Percentiles rank a stretch among this genome's conserved stretches.
These are phyloP conservation scores for Globisporangium irregulare DNA, from an alignment of 352 stramenopile genomes.

Conservation along the genomic window DNA sequence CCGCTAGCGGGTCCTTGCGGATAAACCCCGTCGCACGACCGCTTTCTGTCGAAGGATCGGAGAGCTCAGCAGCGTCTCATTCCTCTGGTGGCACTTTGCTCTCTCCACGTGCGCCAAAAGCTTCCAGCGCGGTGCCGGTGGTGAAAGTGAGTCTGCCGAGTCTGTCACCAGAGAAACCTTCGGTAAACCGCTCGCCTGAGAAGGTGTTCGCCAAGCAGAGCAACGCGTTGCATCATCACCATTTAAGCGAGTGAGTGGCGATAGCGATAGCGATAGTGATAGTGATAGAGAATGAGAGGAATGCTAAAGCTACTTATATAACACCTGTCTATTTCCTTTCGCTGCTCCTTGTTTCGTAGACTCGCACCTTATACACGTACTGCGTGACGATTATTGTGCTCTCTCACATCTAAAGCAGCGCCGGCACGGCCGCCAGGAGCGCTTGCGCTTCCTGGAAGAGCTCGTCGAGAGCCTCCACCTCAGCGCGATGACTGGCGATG, in stretches of 20 bases:
- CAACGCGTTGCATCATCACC: slow-evolving; percentile 6
- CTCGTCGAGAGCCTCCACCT: slow-evolving; percentile 34
- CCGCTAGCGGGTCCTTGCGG: neutral
- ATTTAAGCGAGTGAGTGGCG: slow-evolving; percentile 4
- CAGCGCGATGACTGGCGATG: slow-evolving; percentile 34
- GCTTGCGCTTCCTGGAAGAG: slow-evolving; percentile 41
- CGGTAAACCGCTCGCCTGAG: slow-evolving; percentile 35
- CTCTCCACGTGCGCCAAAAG: slow-evolving; percentile 4
- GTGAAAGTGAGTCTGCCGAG: slow-evolving; percentile 49
- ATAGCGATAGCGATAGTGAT: neutral
- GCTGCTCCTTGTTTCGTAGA: neutral
- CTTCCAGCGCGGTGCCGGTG: slow-evolving; percentile 1
- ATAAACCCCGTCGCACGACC: slow-evolving; percentile 3
- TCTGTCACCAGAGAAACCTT: slow-evolving; percentile 53
- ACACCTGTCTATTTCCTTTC: slow-evolving; percentile 4
- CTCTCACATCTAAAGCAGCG: slow-evolving; percentile 19
- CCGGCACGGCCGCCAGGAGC: slow-evolving; percentile 41
- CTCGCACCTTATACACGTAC: neutral
- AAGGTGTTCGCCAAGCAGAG: slow-evolving; percentile 29
- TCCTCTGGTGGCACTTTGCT: neutral
- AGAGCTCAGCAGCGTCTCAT: neutral
- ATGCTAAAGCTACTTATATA: neutral
- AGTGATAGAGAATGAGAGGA: neutral
- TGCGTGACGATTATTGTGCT: neutral
- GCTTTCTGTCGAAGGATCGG: slow-evolving; percentile 13